Percentiles rank a stretch among this genome's conserved stretches.
Conservation (phyloP, 768 basidiomycete genomes). For the Amanita exitialis region DNA sequence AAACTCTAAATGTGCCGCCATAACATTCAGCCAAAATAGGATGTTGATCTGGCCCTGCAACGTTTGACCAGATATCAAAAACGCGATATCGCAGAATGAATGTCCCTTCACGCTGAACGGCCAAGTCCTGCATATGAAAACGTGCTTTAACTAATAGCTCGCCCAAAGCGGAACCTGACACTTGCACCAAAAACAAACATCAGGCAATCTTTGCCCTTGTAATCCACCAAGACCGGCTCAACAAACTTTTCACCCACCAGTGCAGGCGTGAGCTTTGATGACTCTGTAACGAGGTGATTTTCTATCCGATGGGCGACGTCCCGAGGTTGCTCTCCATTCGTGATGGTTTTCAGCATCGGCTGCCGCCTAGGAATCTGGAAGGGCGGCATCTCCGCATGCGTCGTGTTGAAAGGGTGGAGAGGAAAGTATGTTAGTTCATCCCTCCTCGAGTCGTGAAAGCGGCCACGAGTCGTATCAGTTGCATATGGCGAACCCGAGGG, state of each 20-base stretch:
- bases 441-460: background rate
- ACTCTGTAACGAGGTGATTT: slow-evolving; percentile 27
- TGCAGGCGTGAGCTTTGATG: slow-evolving; percentile 35
- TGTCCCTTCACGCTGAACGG: slow-evolving; percentile 54
- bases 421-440: slow-evolving; percentile 25
- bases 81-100: slow-evolving; percentile 66
- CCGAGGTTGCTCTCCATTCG: slow-evolving; percentile 16
- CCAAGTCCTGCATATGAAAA: slow-evolving; percentile 41
- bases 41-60: slow-evolving; percentile 16
- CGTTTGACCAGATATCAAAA: slow-evolving; percentile 46
- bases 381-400: slow-evolving; percentile 17
- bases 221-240: slow-evolving; percentile 43
- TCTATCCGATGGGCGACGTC: slow-evolving; percentile 22
- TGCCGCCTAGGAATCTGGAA: slow-evolving; percentile 29
- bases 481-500: slow-evolving; percentile 1
- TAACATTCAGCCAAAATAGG: slow-evolving; percentile 54
- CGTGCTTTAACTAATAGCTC: slow-evolving; percentile 1
- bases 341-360: slow-evolving; percentile 21
- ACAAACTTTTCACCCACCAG: slow-evolving; percentile 56
- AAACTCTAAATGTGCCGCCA: slow-evolving; percentile 58
- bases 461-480: background rate
- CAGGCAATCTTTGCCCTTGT: slow-evolving; percentile 39
- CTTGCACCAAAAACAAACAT: slow-evolving; percentile 59
- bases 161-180: slow-evolving; percentile 1
- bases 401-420: slow-evolving; percentile 25